Evolutionary conservation across 495 filamentous ascomycete genomes (phyloP).

Genomic region (Podospora pseudopauciseta): DNA sequence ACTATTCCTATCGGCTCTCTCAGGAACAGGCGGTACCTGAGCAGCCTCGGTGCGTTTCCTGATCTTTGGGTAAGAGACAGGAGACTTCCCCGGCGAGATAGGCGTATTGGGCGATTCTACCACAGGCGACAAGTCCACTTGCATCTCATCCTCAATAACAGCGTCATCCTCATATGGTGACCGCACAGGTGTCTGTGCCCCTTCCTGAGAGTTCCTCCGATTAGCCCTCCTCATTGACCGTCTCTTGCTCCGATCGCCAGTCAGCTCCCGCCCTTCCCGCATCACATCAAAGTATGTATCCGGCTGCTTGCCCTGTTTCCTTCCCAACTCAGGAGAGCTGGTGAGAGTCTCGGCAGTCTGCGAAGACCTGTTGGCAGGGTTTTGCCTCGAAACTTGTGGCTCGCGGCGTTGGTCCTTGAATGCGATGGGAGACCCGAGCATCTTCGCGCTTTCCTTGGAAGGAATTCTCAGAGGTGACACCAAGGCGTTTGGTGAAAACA

Average conservation of each 20-base stretch:
- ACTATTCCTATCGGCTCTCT: neutral
- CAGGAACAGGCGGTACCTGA: neutral
- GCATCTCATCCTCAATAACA: slow-evolving; percentile 24
- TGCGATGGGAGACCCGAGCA: slow-evolving; percentile 29
- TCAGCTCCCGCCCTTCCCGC: slow-evolving; percentile 22
- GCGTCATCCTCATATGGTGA: slow-evolving; percentile 25
- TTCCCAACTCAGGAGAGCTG: neutral
- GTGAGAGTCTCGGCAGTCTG: slow-evolving; percentile 11
- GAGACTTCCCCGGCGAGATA: slow-evolving; percentile 35
- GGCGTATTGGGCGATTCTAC: slow-evolving; percentile 37
- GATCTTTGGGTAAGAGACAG: slow-evolving; percentile 45
- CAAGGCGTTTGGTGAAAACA: slow-evolving; percentile 28
- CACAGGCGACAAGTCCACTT: slow-evolving; percentile 42
- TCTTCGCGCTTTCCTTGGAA: slow-evolving; percentile 12
- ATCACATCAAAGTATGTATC: slow-evolving; percentile 19
- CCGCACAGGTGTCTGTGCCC: slow-evolving; percentile 8
- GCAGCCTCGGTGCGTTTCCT: slow-evolving; percentile 12
- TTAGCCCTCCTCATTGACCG: slow-evolving; percentile 14
- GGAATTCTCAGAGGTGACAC: slow-evolving; percentile 27
- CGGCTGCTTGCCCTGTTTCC: neutral
- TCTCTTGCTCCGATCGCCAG: slow-evolving; percentile 16
- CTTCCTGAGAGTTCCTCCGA: slow-evolving; percentile 27
- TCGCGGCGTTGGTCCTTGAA: slow-evolving; percentile 25
- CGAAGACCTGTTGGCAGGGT: slow-evolving; percentile 10
- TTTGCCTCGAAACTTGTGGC: slow-evolving; percentile 9